Evolutionary conservation across 208 protist genomes (phyloP), one percentile per base, ranked within the genome.

Genomic region (Trichomonas gallinae): DNA sequence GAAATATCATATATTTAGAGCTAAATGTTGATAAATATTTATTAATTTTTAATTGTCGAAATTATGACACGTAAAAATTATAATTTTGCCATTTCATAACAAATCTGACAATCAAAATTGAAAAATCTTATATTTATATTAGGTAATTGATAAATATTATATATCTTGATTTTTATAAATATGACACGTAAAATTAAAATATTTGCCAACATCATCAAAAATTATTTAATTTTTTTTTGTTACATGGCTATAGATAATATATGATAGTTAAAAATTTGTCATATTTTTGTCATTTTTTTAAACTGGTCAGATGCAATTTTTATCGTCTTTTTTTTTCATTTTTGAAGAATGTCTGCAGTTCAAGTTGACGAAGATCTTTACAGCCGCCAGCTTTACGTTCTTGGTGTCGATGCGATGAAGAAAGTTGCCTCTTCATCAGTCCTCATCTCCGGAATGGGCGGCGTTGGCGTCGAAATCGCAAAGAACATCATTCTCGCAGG

Each of bases 401-500:
- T 99, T 17, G 98, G 98, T 34, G 96, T 98, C 51, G 98, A 98
- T 42, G 98, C 98, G 26, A 98, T 98, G 98, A 97, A 98, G 96
- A 97, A 97, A 38, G 98, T 99, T 96, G 91, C 96, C 63, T 49
- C 45, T 38, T 96, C 81, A 4, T 97, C 51, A 51, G 93, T 97
- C 13, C 96, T 98, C 13, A 96, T 98, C 23, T 63, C 97, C 46
- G 97, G 97, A 34, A 48, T 99, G 11, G 96, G 93, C 45, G 98
- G 98, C 72, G 96, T 99, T 23, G 98, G 98, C 96, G 96, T 98
- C 51, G 98, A 99, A 97, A 98, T 99, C 97, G 98, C 98, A 83
- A 99, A 99, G 97, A 99, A 99, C 97, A 96, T 99, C 36, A 97
- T 98, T 40, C 98, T 99, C 2, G 98, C 98, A 58, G 98, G 98